Base-by-base conservation (phyloP, 2,329 filamentous ascomycete genomes). In the Cytospora chrysosperma region DNA sequence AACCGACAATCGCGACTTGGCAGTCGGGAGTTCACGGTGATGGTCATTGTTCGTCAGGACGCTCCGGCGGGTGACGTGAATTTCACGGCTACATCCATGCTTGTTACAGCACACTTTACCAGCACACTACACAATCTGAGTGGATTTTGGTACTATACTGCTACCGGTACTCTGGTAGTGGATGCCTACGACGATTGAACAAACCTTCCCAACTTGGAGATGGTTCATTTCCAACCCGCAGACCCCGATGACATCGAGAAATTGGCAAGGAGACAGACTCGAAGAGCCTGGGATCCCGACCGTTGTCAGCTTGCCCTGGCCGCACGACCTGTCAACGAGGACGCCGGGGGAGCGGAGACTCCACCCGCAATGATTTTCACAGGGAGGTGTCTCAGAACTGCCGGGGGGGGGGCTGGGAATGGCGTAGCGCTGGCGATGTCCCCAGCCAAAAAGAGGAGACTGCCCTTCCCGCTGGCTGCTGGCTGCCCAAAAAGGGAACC, bases 341-440 rank as follows among this genome's bases (percentile, higher is more conserved):
- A 17, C 24, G 15, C 54, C 34, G 34, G 32, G 54, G 27, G 27
- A 26, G 15, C 28, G 24, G 34, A 8, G 34, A 17, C 6, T 10
- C 54, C 34, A 56, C 28, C 37, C 34, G 54, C 54, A 53, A 56
- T 26, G 54, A 56, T 47, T 47, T 13, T 26, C 53, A 65, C 74
- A 64, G 63, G 74, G 74, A 73, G 53, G 2, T 69, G 74, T 76
- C 71, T 47, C 43, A 47, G 21, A 47, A 47, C 10, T 13, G n/a
- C 10, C n/a, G 24, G 43, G 43, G n/a, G 40, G 40, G 43, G n/a
- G n/a, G n/a, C n/a, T 47, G 21, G n/a, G 6, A 24, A 47, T 47
- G 43, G 43, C 43, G 43, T 47, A 47, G 43, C 43, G 43, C 10
- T 10, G 43, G 21, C 43, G n/a, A 47, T 9, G 40, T 10, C 19